Evolutionary conservation across 345 rosid genomes (phyloP), one percentile per base, ranked within the genome.

Genomic region (Rhodamnia rubescens): DNA sequence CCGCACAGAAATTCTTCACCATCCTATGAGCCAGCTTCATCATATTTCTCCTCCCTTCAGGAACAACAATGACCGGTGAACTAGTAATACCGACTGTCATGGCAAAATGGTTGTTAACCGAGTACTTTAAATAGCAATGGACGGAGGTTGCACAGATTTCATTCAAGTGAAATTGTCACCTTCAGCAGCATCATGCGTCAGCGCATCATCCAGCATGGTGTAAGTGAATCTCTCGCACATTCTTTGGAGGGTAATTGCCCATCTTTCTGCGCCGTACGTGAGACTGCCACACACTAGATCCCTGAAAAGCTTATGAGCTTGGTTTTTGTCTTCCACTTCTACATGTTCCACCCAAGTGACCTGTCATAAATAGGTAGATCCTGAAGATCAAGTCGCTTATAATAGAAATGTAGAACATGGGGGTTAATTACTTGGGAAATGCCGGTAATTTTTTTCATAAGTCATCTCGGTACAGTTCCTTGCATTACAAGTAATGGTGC

Each of bases 261-360:
- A 95, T 82, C 95, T 92, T 64, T 90, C 88, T 8, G 99, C 96
- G 29, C 97, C 96, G 56, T 91, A 96, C 2, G 93, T 98, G 51
- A 86, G 84, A 32, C 86, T 82, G 6, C 87, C 83, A 24, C 89
- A 47, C 18, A 92, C 59, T 44, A 93, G 86, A 49, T 93, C 95
- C 83, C 90, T 84, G 82, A 90, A 96, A 27, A 94, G 93, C 49
- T 90, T 81, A 83, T 94, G 94, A 32, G 93, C 86, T 59, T 88
- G 91, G 57, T 83, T 54, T 88, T 84, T 92, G 2, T 94, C 94
- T 57, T 93, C 94, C 13, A 91, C 97, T 86, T 95, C 95, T 64
- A 93, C 95, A 86, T 96, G 98, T 78, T 95, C 99, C 6, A 96
- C 89, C 98, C 98, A 96, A 13, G 89, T 93, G 36, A 96, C 93